Evolutionary conservation across 2,329 filamentous ascomycete genomes (phyloP), one percentile per base, ranked within the genome.

Genomic region (Nigrospora oryzae): DNA sequence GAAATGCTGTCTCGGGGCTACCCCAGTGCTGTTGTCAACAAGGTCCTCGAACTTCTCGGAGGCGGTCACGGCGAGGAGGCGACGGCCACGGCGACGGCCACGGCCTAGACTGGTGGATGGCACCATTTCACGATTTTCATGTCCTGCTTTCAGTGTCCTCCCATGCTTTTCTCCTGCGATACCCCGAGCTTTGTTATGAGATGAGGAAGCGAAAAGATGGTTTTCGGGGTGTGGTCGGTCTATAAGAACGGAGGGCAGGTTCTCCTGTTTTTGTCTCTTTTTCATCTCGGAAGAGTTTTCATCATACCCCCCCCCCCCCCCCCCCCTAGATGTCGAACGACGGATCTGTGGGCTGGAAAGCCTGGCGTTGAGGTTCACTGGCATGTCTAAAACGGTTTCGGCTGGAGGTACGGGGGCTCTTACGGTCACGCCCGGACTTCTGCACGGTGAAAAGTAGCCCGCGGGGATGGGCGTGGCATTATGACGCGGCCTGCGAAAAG

Each of bases 1-100:
- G 93, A 98, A 73, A 96, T 96, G 78, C 74, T 96, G 33, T 83
- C 81, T 39, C 80, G 93, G 46, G 90, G 90, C 35, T 98, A 97
- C 60, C 93, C 93, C 39, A 80, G 81, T 50, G 91, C 93, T 5
- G 93, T 98, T 13, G 86, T 90, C 38, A 87, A 86, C 68, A 97
- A 96, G 75, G 90, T 97, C 49, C 74, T 93, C 36, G 93, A 96
- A 66, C 77, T 98, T 44, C 81, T 98, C 35, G 83, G 84, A 37
- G 78, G 77, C 47, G 70, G 70, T 14, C 61, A 59, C 34, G 64
- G 67, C 28, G 70, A 73, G 46, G 68, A 70, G 45, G 61, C 40
- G 13, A 34, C 58, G 37, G 45, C 50, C 32, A 48, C 49, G 45
- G 61, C 40, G 13, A 34, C 58, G 37, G 45, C 50, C 32, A 48